Conservation (phyloP, 2,329 filamentous ascomycete species). For the Penicillium sp. region DNA sequence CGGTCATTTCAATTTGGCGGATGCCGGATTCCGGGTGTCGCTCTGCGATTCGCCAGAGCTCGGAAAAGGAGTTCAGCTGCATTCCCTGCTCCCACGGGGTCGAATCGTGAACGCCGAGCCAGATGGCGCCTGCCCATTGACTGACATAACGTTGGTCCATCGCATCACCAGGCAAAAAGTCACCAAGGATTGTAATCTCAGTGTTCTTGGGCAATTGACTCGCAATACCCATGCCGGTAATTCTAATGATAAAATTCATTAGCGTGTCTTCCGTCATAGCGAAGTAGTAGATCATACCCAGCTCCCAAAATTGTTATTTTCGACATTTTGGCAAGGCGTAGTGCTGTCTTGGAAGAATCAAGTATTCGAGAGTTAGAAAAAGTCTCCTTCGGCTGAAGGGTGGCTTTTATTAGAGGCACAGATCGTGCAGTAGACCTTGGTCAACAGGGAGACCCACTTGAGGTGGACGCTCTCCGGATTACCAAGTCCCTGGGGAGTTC, state of each 20-base stretch:
- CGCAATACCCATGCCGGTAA: not conserved
- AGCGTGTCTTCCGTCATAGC: too few relatives aligned
- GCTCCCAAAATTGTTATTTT: conserved; percentile 12
- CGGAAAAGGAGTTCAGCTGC: conserved; percentile 20
- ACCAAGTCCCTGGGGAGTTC: too few relatives aligned
- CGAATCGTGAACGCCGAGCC: conserved; percentile 21
- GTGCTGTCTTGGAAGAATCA: too few relatives aligned
- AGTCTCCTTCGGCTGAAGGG: too few relatives aligned
- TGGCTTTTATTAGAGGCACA: too few relatives aligned
- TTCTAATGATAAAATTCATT: not conserved
- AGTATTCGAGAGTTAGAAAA: too few relatives aligned
- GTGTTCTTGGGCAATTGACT: not conserved
- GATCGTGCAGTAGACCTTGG: too few relatives aligned
- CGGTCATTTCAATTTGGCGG: conserved; percentile 6
- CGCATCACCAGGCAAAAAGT: conserved; percentile 29
- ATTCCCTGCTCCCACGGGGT: conserved; percentile 23
- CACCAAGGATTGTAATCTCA: conserved; percentile 32
- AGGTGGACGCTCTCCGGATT: too few relatives aligned
- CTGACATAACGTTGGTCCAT: conserved; percentile 26
- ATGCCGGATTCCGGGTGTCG: conserved; percentile 11
- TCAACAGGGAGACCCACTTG: too few relatives aligned
- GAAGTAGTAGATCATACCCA: not conserved
- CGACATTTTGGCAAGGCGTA: not conserved
- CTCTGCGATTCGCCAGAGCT: conserved; percentile 6
- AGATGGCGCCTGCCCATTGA: conserved; percentile 34